phyloP scores from a whole-genome alignment of 257 asterid species.

The Lavandula angustifolia region DNA sequence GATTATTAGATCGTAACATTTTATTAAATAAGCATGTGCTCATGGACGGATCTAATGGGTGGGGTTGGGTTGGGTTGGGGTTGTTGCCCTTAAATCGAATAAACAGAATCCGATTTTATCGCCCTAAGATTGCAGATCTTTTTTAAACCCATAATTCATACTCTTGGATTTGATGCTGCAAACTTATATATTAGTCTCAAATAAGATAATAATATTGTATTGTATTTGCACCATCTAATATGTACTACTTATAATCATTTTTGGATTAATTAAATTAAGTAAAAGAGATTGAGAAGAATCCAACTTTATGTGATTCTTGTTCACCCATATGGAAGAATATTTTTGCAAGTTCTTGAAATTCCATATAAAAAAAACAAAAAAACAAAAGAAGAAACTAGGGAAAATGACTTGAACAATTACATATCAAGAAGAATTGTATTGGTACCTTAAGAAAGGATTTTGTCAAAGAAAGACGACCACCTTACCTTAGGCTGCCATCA shows the following conservation, averaged over 20 bases:
- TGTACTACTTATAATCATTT: background rate
- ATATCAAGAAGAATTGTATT: conserved; percentile 20
- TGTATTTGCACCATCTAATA: too few relatives aligned
- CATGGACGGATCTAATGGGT: too few relatives aligned
- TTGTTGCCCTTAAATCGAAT: too few relatives aligned
- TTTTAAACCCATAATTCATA: too few relatives aligned
- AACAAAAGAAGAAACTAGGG: background rate
- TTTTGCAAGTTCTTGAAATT: conserved; percentile 33
- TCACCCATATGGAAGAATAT: conserved; percentile 38
- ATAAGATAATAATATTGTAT: too few relatives aligned
- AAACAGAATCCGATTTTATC: too few relatives aligned
- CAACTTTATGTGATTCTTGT: conserved; percentile 46
- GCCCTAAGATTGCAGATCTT: too few relatives aligned
- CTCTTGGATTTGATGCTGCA: too few relatives aligned
- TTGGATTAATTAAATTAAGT: conserved; percentile 18
- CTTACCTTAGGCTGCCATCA: conserved; percentile 22
- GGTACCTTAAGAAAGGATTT: conserved; percentile 21
- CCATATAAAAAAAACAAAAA: conserved; percentile 11
- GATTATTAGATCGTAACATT: conserved; percentile 11
- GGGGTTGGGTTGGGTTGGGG: too few relatives aligned
- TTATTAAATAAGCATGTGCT: conserved; percentile 10
- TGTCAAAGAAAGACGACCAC: conserved; percentile 8
- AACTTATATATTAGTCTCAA: too few relatives aligned
- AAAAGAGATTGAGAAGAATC: conserved; percentile 54
- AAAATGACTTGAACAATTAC: conserved; percentile 30